Percentiles rank a stretch among this genome's conserved stretches.
Evolutionary conservation across 768 basidiomycete species (phyloP).

Genomic region (Russula sp.): DNA sequence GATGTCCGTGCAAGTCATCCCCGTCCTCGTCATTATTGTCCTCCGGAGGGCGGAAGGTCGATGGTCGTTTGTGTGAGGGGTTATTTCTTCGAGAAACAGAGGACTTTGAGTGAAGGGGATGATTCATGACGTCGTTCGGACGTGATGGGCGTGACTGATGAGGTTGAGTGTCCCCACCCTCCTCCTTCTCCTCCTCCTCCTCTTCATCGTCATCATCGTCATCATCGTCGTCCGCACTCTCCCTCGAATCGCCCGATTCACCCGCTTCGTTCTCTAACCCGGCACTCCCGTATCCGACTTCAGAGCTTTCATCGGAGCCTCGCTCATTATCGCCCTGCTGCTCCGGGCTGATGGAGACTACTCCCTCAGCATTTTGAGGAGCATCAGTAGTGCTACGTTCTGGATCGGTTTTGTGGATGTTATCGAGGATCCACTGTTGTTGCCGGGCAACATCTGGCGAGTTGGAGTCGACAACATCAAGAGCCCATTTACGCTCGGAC

Average conservation of each 20-base stretch:
- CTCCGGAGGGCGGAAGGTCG: not conserved
- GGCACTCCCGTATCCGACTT: slow-evolving; percentile 2
- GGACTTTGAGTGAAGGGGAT: not conserved
- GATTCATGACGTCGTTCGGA: not conserved
- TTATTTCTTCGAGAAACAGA: slow-evolving; percentile 2
- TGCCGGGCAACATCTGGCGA: slow-evolving; percentile 12
- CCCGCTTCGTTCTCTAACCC: not conserved
- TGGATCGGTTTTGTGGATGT: slow-evolving; percentile 10
- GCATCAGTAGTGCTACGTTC: not conserved
- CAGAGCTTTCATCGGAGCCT: not conserved
- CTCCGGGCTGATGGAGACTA: not conserved
- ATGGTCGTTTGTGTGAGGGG: not conserved
- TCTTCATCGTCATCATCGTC: not conserved
- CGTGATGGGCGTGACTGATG: slow-evolving; percentile 13
- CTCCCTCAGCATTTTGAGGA: not conserved
- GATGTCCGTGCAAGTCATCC: not conserved
- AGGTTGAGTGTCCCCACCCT: not conserved
- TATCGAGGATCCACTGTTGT: slow-evolving; percentile 19
- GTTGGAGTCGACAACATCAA: slow-evolving; percentile 2
- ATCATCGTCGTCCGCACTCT: not conserved
- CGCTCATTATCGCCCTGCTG: slow-evolving; percentile 1
- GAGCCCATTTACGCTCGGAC: slow-evolving; percentile 12
- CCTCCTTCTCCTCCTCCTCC: slow-evolving; percentile 4
- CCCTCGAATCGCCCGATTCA: not conserved
- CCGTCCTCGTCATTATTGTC: not conserved